A percentile compares a stretch with the other conserved stretches of the same genome.
These are phyloP conservation scores for Ballota nigra DNA, from an alignment of 257 asterid species.

Conservation along the genomic window DNA sequence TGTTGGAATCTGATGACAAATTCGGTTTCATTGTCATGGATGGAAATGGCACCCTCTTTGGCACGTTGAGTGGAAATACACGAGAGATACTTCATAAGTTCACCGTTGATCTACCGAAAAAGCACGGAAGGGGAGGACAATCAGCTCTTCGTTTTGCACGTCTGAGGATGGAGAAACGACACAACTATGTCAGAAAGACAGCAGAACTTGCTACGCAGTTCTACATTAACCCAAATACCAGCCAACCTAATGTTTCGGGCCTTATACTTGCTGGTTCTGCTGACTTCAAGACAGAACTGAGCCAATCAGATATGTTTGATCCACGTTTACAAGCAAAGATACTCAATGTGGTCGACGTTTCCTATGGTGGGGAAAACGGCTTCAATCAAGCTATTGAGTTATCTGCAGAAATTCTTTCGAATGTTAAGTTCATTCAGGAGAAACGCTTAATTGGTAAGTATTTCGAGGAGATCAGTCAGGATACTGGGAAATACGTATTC, in stretches of 20 bases:
- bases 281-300: conserved; percentile 38
- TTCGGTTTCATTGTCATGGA: conserved; percentile 38
- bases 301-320: conserved; percentile 42
- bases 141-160: conserved; percentile 40
- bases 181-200: conserved; percentile 37
- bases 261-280: conserved; percentile 43
- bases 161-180: conserved; percentile 39
- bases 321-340: conserved; percentile 37
- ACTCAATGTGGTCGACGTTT: conserved; percentile 37
- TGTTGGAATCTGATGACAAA: conserved; percentile 36
- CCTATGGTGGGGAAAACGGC: conserved; percentile 40
- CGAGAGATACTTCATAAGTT: conserved; percentile 36
- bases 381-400: conserved; percentile 40
- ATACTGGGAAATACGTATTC: conserved; percentile 35
- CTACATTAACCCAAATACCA: conserved; percentile 33
- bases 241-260: conserved; percentile 37
- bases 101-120: conserved; percentile 38
- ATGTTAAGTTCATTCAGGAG: conserved; percentile 42
- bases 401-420: conserved; percentile 37
- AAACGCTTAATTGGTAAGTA: conserved; percentile 33
- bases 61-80: conserved; percentile 35
- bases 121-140: conserved; percentile 40
- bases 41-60: conserved; percentile 41
- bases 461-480: conserved; percentile 40
- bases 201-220: conserved; percentile 42